Conservation (phyloP, 2,329 filamentous ascomycete species). For the Drechmeria coniospora region DNA sequence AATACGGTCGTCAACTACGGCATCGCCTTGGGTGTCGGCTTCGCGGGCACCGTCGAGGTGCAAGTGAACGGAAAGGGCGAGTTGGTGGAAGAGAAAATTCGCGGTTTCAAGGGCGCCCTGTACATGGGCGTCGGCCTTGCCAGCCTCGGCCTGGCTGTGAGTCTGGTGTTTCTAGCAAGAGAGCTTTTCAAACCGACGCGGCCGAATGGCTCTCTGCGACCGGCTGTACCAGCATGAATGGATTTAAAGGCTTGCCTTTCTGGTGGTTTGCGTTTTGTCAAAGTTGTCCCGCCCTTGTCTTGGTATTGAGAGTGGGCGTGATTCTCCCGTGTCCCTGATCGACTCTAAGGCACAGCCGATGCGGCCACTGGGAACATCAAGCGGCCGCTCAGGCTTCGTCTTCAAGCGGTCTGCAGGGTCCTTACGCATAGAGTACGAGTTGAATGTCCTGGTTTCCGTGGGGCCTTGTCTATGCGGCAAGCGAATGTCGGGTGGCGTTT, state of each 20-base stretch:
- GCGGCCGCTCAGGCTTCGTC: too few relatives aligned
- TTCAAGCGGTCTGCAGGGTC: too few relatives aligned
- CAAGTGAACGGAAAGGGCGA: constrained; percentile 14
- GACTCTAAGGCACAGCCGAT: too few relatives aligned
- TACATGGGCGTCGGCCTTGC: constrained; percentile 24
- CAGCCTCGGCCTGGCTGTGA: constrained; percentile 7
- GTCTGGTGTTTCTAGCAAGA: constrained; percentile 1
- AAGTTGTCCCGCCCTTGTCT: too few relatives aligned
- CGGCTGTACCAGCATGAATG: not conserved
- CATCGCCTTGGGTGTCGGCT: constrained; percentile 48
- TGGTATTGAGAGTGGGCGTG: too few relatives aligned
- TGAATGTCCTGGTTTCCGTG: too few relatives aligned
- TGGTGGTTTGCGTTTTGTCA: too few relatives aligned
- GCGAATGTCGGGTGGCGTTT: too few relatives aligned
- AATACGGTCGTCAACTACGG: constrained; percentile 54
- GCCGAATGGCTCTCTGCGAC: not conserved
- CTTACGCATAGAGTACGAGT: too few relatives aligned
- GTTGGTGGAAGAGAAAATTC: constrained; percentile 4
- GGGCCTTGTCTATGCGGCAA: too few relatives aligned
- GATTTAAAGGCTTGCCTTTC: not conserved
- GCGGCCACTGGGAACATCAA: too few relatives aligned
- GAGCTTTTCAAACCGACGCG: not conserved
- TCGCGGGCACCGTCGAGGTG: constrained; percentile 48
- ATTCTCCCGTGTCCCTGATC: too few relatives aligned
- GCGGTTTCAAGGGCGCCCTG: constrained; percentile 7